Percentiles rank a stretch among this genome's conserved stretches.
Conservation (phyloP, 768 basidiomycete genomes). For the Kwoniella sp. region DNA sequence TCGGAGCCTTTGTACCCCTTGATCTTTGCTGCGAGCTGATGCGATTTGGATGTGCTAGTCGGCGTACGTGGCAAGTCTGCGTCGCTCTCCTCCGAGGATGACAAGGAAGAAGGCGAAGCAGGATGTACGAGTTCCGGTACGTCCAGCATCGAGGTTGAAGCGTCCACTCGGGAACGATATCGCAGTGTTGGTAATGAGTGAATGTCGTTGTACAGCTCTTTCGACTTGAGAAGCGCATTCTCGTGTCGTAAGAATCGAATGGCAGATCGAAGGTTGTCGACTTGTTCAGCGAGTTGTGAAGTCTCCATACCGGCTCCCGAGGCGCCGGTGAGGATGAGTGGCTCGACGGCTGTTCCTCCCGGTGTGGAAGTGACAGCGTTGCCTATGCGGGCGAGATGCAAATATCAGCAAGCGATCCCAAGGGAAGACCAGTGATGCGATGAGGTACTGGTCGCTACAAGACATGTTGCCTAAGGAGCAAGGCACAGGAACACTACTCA, state of each 20-base stretch:
- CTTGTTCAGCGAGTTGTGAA: conserved; percentile 85
- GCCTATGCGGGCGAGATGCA: not conserved
- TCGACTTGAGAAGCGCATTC: conserved; percentile 90
- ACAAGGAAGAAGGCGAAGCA: conserved; percentile 71
- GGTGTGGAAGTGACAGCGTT: conserved; percentile 6
- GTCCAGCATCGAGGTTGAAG: conserved; percentile 50
- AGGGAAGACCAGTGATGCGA: too few species aligned
- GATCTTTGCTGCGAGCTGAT: not conserved
- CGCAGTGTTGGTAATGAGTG: conserved; percentile 71
- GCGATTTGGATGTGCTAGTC: conserved; percentile 3
- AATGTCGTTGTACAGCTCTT: conserved; percentile 83
- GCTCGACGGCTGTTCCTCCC: conserved; percentile 63
- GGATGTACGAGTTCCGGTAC: conserved; percentile 56
- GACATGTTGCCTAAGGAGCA: too few species aligned
- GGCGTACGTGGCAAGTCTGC: conserved; percentile 17
- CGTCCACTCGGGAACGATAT: conserved; percentile 9
- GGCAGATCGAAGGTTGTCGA: conserved; percentile 86
- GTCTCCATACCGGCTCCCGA: conserved; percentile 74
- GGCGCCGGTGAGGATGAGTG: conserved; percentile 64
- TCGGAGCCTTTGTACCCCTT: not conserved
- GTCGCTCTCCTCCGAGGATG: conserved; percentile 29
- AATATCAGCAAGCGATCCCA: conserved; percentile 8
- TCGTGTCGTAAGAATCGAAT: conserved; percentile 90
- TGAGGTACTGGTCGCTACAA: too few species aligned
- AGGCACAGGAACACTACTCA: conserved; percentile 57